Evolutionary conservation across 2,329 filamentous ascomycete genomes (phyloP).

Genomic region (Stagonosporopsis chrysanthemi): DNA sequence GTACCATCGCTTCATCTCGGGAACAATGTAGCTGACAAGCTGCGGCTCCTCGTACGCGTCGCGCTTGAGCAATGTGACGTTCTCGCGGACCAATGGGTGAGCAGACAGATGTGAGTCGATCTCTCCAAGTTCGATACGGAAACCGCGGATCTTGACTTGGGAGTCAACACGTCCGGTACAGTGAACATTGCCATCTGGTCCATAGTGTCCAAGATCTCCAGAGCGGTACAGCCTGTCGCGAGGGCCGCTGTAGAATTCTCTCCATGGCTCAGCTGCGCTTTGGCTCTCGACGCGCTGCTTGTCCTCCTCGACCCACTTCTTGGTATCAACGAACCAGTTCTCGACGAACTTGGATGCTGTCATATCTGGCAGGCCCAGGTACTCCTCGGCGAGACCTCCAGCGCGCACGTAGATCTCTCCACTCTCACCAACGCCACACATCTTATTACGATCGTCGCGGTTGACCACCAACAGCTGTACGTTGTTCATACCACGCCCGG

Average conservation of each 20-base stretch:
- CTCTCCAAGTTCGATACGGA: slow-evolving; percentile 92
- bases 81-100: slow-evolving; percentile 79
- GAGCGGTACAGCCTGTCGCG: slow-evolving; percentile 86
- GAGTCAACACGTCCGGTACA: slow-evolving; percentile 82
- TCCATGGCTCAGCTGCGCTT: slow-evolving; percentile 73
- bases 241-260: slow-evolving; percentile 78
- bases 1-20: slow-evolving; percentile 77
- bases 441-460: slow-evolving; percentile 51
- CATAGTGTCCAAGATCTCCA: slow-evolving; percentile 83
- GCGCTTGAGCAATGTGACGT: slow-evolving; percentile 82
- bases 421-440: slow-evolving; percentile 81
- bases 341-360: slow-evolving; percentile 77
- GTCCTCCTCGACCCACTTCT: slow-evolving; percentile 72
- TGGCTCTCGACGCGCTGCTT: slow-evolving; percentile 58
- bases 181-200: slow-evolving; percentile 73
- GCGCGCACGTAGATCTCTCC: slow-evolving; percentile 87
- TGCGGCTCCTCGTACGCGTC: slow-evolving; percentile 86
- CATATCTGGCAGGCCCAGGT: slow-evolving; percentile 68
- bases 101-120: slow-evolving; percentile 85
- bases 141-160: slow-evolving; percentile 95
- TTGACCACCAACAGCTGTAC: slow-evolving; percentile 65
- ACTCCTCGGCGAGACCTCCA: slow-evolving; percentile 83
- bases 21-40: slow-evolving; percentile 89
- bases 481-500: slow-evolving; percentile 84
- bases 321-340: slow-evolving; percentile 85